Evolutionary conservation across 257 asterid genomes (phyloP).

Genomic region (Primulina huaijiensis): DNA sequence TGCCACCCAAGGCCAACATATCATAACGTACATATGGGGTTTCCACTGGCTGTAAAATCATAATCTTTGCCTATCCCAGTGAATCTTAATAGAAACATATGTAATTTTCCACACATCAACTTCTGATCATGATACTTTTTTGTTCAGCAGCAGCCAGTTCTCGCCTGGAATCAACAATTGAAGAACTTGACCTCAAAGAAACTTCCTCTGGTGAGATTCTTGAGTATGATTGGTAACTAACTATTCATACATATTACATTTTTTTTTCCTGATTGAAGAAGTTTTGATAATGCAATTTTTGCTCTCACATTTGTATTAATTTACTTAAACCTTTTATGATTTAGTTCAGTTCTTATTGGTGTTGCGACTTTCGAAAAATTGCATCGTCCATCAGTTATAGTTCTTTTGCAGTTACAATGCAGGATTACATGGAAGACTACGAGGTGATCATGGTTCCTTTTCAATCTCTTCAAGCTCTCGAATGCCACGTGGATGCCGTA

Average conservation of each 20-base stretch:
- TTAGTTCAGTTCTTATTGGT: slow-evolving; percentile 10
- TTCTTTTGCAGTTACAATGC: slow-evolving; percentile 24
- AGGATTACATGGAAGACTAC: slow-evolving; percentile 99
- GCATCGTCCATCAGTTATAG: slow-evolving; percentile 1
- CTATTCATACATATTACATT: neutral
- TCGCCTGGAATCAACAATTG: too few relatives aligned
- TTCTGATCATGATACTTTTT: neutral
- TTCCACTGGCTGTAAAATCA: neutral
- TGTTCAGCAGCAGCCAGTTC: neutral
- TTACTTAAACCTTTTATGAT: neutral
- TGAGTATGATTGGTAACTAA: neutral
- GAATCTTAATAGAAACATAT: neutral
- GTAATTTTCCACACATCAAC: neutral
- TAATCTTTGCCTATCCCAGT: neutral
- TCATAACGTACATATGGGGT: neutral
- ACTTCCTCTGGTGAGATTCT: too few relatives aligned
- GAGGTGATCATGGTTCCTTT: slow-evolving; percentile 90
- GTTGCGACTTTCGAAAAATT: slow-evolving; percentile 3
- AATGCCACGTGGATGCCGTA: slow-evolving; percentile 81
- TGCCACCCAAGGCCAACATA: neutral
- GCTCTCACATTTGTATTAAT: neutral
- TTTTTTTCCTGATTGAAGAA: too few relatives aligned
- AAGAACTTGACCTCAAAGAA: too few relatives aligned
- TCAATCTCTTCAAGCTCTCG: slow-evolving; percentile 89
- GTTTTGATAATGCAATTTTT: too few relatives aligned